These are phyloP conservation scores for Noccaea bulbosa DNA, from an alignment of 345 rosid genomes.

Conservation along the genomic window DNA sequence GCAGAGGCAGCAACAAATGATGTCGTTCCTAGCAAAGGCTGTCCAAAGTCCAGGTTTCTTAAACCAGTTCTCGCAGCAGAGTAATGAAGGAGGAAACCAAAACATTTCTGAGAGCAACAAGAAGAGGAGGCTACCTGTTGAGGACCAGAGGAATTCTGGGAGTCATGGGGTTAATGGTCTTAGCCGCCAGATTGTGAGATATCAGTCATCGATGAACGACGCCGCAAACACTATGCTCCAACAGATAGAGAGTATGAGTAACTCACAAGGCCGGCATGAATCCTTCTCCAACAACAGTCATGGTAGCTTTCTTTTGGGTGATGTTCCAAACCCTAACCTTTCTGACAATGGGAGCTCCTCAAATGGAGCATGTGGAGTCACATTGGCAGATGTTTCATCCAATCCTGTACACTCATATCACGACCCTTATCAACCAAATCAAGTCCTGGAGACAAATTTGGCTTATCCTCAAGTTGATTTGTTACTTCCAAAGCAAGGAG, in stretches of 20 bases:
- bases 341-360: slow-evolving; percentile 50
- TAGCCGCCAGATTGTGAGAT: slow-evolving; percentile 76
- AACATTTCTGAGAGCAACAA: slow-evolving; percentile 67
- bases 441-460: slow-evolving; percentile 32
- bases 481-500: slow-evolving; percentile 44
- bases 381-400: slow-evolving; percentile 55
- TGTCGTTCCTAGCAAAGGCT: slow-evolving; percentile 90
- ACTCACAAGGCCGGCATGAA: slow-evolving; percentile 50
- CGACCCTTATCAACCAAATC: slow-evolving; percentile 31
- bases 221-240: slow-evolving; percentile 71
- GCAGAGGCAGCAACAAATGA: slow-evolving; percentile 93
- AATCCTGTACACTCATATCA: slow-evolving; percentile 46
- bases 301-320: slow-evolving; percentile 47
- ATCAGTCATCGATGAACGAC: slow-evolving; percentile 70
- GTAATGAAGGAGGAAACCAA: slow-evolving; percentile 53
- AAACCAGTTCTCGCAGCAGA: slow-evolving; percentile 70
- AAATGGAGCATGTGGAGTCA: slow-evolving; percentile 51
- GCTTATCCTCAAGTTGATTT: slow-evolving; percentile 32
- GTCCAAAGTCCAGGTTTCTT: slow-evolving; percentile 80
- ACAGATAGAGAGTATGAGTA: slow-evolving; percentile 62
- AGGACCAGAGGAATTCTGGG: slow-evolving; percentile 53
- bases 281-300: slow-evolving; percentile 43
- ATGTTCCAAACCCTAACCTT: slow-evolving; percentile 47
- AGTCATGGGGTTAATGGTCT: slow-evolving; percentile 48
- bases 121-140: slow-evolving; percentile 72